A percentile compares a stretch with the other conserved stretches of the same genome.
Evolutionary conservation across 805 yeast species (phyloP).

Genomic region (Blastobotrys terrestris): DNA sequence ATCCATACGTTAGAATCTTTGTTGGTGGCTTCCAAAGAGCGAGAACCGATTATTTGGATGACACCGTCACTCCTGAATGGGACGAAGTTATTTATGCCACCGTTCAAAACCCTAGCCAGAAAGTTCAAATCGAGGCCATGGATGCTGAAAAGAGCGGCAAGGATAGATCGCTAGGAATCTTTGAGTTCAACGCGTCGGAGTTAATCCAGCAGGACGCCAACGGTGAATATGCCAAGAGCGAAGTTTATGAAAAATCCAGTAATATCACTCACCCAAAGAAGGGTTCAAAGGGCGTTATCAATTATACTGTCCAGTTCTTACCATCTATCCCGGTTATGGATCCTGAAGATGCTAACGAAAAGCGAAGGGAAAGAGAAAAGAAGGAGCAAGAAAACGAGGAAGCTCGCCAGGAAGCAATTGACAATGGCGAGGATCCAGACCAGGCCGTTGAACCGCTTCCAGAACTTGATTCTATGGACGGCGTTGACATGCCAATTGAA

Average conservation of each 20-base stretch:
- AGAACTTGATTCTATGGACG: constrained; percentile 17
- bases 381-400: constrained; percentile 27
- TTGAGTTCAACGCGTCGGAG: constrained; percentile 61
- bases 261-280: constrained; percentile 61
- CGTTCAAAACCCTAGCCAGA: constrained; percentile 76
- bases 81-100: constrained; percentile 78
- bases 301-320: constrained; percentile 72
- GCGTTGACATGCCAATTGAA: constrained; percentile 44
- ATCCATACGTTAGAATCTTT: constrained; percentile 80
- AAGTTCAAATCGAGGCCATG: constrained; percentile 81
- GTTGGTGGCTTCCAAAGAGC: constrained; percentile 71
- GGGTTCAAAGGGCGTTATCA: constrained; percentile 77
- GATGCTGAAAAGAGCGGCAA: constrained; percentile 74
- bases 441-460: constrained; percentile 20
- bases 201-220: constrained; percentile 55
- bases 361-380: constrained; percentile 38
- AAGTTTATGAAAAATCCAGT: constrained; percentile 53
- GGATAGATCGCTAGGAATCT: constrained; percentile 83
- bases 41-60: constrained; percentile 64
- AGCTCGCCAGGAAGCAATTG: constrained; percentile 11
- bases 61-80: constrained; percentile 76
- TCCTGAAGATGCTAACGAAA: constrained; percentile 63
- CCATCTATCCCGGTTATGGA: constrained; percentile 78
- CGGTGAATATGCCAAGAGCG: constrained; percentile 51
- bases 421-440: constrained; percentile 16